Evolutionary conservation across 331 rosid genomes (phyloP).

Genomic region (Quercus lobata): DNA sequence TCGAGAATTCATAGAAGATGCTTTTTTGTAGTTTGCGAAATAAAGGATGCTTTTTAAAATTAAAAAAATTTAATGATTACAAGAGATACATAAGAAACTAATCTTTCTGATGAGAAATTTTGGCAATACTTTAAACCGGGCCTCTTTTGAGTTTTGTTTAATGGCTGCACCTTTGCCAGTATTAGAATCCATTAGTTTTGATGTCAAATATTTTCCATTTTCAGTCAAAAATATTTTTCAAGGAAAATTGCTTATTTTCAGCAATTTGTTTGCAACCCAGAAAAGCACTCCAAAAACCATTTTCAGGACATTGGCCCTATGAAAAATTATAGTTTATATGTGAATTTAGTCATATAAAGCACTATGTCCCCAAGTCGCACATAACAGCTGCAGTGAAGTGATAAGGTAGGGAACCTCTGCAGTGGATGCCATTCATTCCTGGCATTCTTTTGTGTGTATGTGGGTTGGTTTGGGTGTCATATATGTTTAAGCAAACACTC

Average conservation of each 20-base stretch:
- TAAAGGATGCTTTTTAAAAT: background rate
- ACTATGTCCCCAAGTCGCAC: background rate
- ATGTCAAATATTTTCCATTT: no score
- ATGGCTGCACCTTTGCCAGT: background rate
- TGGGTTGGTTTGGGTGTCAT: background rate
- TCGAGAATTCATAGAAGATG: background rate
- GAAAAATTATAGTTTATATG: background rate
- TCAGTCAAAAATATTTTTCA: no score
- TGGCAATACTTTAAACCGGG: background rate
- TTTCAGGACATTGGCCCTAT: no score
- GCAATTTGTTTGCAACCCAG: no score
- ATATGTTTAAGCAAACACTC: background rate
- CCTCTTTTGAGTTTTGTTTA: background rate
- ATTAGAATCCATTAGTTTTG: no score
- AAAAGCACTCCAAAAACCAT: no score
- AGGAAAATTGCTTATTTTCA: no score
- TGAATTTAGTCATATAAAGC: background rate
- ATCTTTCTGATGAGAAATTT: background rate
- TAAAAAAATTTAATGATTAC: background rate
- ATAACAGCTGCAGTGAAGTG: no score
- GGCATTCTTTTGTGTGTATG: background rate
- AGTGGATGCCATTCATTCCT: background rate
- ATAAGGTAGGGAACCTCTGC: background rate
- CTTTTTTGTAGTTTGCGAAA: background rate
- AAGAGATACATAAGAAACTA: background rate